Base-by-base conservation (phyloP, 129 eudicot species). In the Pulicaria dysenterica region DNA sequence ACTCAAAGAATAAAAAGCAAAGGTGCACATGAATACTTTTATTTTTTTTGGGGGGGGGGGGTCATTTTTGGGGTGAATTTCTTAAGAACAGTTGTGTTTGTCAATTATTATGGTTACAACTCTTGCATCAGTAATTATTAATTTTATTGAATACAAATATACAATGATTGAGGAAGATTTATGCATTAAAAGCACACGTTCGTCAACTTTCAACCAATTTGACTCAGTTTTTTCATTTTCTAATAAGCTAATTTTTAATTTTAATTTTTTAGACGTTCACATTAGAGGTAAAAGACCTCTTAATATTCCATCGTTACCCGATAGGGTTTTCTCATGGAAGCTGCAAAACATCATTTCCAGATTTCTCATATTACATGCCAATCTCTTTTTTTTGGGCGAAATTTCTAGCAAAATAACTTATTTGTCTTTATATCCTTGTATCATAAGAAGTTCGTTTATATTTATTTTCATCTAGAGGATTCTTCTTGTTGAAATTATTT, bases 1-100 rank as follows among this genome's bases (percentile, higher is more conserved):
- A 74, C 63, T 43, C 16, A 37, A 83, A 78, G 41, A 82, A 76
- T 67, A 80, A 43, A 83, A 79, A 60, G 53, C 69, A 65, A 70
- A 81, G 87, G 96, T 90, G 57, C 73, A 80, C 42, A 31, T 24
- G 38, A 48, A 4, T 37, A 8, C 38, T 48, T n/a, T 17, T n/a
- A n/a, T 40, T 47, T 3, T 16, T 68, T 31, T 14, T n/a, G 44
- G 31, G 31, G 31, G n/a, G n/a, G n/a, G n/a, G n/a, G n/a, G n/a
- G n/a, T n/a, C n/a, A n/a, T n/a, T n/a, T n/a, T n/a, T n/a, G n/a
- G n/a, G n/a, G n/a, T n/a, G n/a, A n/a, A n/a, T 24, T 24, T 24
- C 31, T 24, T 24, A 24, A 24, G 13, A 40, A n/a, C 14, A 8
- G 3, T 59, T 38, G 36, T n/a, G 8, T 11, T 13, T 58, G 31